phyloP scores from a whole-genome alignment of 208 protist species.

The Dictyostelium gargantuum region DNA sequence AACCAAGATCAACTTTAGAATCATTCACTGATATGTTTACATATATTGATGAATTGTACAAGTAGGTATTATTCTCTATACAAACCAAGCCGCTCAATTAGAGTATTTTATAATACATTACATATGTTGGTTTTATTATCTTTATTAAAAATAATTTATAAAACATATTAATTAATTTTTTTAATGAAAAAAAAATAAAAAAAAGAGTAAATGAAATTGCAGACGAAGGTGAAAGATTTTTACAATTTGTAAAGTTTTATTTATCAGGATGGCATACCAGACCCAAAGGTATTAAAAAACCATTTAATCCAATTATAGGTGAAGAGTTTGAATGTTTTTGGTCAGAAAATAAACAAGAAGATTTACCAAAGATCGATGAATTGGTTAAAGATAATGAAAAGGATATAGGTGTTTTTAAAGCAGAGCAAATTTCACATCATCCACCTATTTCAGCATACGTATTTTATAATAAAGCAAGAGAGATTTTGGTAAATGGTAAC shows the following conservation, averaged over 20 bases:
- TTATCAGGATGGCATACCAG: neutral
- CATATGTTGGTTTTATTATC: too few relatives aligned
- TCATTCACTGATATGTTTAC: constrained; percentile 51
- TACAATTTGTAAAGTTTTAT: constrained; percentile 53
- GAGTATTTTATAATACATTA: too few relatives aligned
- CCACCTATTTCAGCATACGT: constrained; percentile 32
- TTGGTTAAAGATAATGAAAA: neutral
- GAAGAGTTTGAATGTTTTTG: constrained; percentile 30
- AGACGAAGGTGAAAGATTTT: constrained; percentile 16
- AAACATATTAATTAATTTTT: too few relatives aligned
- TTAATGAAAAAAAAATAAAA: neutral
- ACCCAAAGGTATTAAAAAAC: constrained; percentile 60
- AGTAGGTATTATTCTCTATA: too few relatives aligned
- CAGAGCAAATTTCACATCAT: constrained; percentile 59
- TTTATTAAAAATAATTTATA: too few relatives aligned
- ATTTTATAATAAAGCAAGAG: constrained; percentile 40
- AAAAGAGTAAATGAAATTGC: constrained; percentile 30
- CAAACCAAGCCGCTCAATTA: too few relatives aligned
- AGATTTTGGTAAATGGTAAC: constrained; percentile 41
- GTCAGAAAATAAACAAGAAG: neutral
- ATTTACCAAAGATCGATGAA: neutral
- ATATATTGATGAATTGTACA: constrained; percentile 48
- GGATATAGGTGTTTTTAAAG: neutral
- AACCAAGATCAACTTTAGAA: constrained; percentile 57
- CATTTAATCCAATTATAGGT: constrained; percentile 59